Base-by-base conservation (phyloP, 768 basidiomycete genomes). In the Lactarius pseudohatsudake region DNA sequence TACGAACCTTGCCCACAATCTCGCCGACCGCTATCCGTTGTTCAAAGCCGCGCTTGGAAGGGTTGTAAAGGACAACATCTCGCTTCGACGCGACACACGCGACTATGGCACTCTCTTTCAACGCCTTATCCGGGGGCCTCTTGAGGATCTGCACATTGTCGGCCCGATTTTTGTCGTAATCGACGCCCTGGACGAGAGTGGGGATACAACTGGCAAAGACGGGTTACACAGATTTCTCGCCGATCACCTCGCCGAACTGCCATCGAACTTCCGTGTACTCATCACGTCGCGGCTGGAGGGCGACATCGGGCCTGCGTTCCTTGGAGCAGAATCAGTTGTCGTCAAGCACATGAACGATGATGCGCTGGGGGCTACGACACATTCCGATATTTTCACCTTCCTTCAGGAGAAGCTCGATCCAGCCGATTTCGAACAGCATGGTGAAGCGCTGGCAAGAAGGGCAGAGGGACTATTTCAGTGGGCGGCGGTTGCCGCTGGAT, bases 191-290 rank as follows among this genome's bases (percentile, higher is more conserved):
- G 58, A 59, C 18, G 58, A 59, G 41, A 41, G 58, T 13, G 41
- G n/a, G 15, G 58, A 59, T 26, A 22, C 16, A 41, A 28, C 40
- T 43, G 58, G 26, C 28, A 4, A 40, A 26, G 4, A 20, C 15
- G 38, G 38, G 4, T 15, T 57, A 5, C 56, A 57, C 34, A n/a
- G 18, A 36, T 57, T 57, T 22, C 56, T 57, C 30, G 56, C 56
- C 6, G 1, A 34, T 2, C 18, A 36, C 56, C 30, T 57, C 10
- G 34, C 32, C 32, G 18, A 43, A 43, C 41, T 59, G 1, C 58
- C 58, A 7, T 11, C 58, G 13, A 59, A 59, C 40, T 59, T 59
- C 41, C 58, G 58, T 18, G 40, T 59, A 28, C 40, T 59, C 16
- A 59, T 59, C 58, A 41, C 56, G 8, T 57, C 56, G 5, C 56